Conservation (phyloP, 768 basidiomycete genomes). For the Rhodocollybia butyracea region DNA sequence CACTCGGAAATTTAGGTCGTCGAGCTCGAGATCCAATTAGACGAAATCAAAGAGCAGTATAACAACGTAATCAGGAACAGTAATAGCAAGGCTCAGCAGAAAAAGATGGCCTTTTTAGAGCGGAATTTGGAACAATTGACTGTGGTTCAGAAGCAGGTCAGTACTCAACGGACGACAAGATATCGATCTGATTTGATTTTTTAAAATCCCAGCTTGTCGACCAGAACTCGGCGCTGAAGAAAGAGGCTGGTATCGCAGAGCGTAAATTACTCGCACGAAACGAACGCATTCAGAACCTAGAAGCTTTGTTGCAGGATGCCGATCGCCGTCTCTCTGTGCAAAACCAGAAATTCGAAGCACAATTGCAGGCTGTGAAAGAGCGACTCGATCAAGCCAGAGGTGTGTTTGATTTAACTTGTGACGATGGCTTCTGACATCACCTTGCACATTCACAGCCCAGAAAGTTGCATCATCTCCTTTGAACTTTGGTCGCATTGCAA, state of each 20-base stretch:
- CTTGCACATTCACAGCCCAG: constrained; percentile 53
- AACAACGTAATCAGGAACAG: constrained; percentile 98
- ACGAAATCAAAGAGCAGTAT: constrained; percentile 98
- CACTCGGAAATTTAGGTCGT: constrained; percentile 80
- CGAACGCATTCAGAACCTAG: constrained; percentile 96
- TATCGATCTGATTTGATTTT: neutral
- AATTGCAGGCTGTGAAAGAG: constrained; percentile 89
- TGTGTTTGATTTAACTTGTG: constrained; percentile 33
- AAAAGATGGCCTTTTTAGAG: constrained; percentile 99
- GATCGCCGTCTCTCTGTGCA: constrained; percentile 89
- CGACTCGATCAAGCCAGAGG: constrained; percentile 91
- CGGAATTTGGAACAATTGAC: constrained; percentile 95
- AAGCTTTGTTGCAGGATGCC: constrained; percentile 88
- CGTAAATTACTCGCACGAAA: constrained; percentile 94
- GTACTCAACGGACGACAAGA: constrained; percentile 13
- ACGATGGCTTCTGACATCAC: constrained; percentile 10
- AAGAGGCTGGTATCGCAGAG: constrained; percentile 95
- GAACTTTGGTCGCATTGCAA: constrained; percentile 92
- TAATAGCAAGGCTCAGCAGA: constrained; percentile 97
- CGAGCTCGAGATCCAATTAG: constrained; percentile 96
- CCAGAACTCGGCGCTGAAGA: constrained; percentile 95
- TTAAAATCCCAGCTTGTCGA: constrained; percentile 75
- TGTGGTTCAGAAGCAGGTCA: constrained; percentile 93
- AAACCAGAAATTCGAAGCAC: constrained; percentile 94
- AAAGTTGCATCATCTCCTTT: constrained; percentile 70